Percentiles rank a stretch among this genome's conserved stretches.
phyloP scores from a whole-genome alignment of 768 basidiomycete genomes.

The Xanthoconium stramineum region DNA sequence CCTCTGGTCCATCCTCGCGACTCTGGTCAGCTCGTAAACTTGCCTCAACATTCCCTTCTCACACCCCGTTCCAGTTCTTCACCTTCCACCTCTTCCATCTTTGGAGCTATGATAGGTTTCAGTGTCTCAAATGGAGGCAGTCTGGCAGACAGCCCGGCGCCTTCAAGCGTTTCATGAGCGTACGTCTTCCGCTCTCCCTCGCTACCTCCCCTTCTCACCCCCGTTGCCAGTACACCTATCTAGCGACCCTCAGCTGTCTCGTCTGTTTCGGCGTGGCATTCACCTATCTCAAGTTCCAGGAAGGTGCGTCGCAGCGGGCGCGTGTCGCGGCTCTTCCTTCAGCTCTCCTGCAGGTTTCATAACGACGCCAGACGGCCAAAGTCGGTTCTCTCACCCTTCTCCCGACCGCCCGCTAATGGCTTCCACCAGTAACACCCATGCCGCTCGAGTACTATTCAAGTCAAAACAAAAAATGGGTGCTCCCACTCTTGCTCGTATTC shows the following conservation, averaged over 20 bases:
- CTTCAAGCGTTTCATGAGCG: slow-evolving; percentile 90
- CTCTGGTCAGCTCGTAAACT: slow-evolving; percentile 46
- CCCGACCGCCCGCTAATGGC: slow-evolving; percentile 2
- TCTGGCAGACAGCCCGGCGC: slow-evolving; percentile 76
- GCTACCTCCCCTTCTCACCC: slow-evolving; percentile 10
- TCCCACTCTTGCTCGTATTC: slow-evolving; percentile 69
- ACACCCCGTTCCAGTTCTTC: slow-evolving; percentile 48
- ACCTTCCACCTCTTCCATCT: slow-evolving; percentile 67
- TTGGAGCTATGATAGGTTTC: slow-evolving; percentile 77
- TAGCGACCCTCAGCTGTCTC: slow-evolving; percentile 64
- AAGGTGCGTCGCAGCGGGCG: slow-evolving; percentile 44
- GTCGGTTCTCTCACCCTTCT: slow-evolving; percentile 4
- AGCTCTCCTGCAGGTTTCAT: slow-evolving; percentile 14
- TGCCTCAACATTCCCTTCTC: not conserved
- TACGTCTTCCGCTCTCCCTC: slow-evolving; percentile 34
- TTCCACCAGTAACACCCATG: slow-evolving; percentile 48
- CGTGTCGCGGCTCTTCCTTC: not conserved
- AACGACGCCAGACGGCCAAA: slow-evolving; percentile 3
- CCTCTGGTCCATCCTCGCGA: slow-evolving; percentile 71
- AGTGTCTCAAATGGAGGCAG: slow-evolving; percentile 66
- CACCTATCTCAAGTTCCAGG: slow-evolving; percentile 65
- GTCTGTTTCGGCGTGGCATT: slow-evolving; percentile 62
- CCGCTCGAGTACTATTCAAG: slow-evolving; percentile 53
- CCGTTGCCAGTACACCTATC: slow-evolving; percentile 66
- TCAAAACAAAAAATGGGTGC: slow-evolving; percentile 48